A percentile compares a stretch with the other conserved stretches of the same genome.
phyloP scores from a whole-genome alignment of 371 early-diverging fungal genomes.

The Chytridium lagenaria region DNA sequence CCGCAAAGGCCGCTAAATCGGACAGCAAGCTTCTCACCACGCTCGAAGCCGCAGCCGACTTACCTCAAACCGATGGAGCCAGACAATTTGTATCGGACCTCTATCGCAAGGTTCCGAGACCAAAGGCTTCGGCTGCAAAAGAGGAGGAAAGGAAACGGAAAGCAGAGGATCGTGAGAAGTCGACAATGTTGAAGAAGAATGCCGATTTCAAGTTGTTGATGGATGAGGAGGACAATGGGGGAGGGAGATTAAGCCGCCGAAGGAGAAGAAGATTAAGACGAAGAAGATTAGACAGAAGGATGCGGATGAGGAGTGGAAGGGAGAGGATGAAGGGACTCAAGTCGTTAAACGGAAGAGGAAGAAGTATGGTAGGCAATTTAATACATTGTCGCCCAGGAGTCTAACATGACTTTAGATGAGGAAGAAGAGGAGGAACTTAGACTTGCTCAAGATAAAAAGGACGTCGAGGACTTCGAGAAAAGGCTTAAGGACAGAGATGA shows the following conservation, averaged over 20 bases:
- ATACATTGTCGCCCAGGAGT: neutral
- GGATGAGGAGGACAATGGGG: constrained; percentile 57
- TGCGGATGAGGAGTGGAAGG: constrained; percentile 28
- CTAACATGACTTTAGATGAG: constrained; percentile 5
- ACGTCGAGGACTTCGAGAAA: constrained; percentile 79
- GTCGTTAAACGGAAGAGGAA: constrained; percentile 63
- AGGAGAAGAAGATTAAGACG: constrained; percentile 32
- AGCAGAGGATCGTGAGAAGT: constrained; percentile 63
- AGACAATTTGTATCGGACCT: constrained; percentile 70
- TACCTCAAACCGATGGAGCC: constrained; percentile 61
- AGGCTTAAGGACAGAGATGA: constrained; percentile 84
- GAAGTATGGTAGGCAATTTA: constrained; percentile 4
- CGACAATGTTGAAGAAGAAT: constrained; percentile 64
- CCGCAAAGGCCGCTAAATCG: constrained; percentile 68
- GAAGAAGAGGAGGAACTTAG: constrained; percentile 17
- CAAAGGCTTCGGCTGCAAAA: constrained; percentile 31
- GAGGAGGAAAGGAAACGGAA: constrained; percentile 50
- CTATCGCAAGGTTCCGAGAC: constrained; percentile 64
- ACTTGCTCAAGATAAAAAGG: constrained; percentile 27
- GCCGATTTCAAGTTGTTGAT: constrained; percentile 61
- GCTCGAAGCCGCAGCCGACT: constrained; percentile 60
- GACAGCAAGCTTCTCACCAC: constrained; percentile 59
- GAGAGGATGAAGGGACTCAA: constrained; percentile 34
- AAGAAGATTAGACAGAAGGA: constrained; percentile 32
- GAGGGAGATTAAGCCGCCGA: constrained; percentile 33